phyloP scores from a whole-genome alignment of 768 basidiomycete genomes.

The Xerocomus spinulosus region DNA sequence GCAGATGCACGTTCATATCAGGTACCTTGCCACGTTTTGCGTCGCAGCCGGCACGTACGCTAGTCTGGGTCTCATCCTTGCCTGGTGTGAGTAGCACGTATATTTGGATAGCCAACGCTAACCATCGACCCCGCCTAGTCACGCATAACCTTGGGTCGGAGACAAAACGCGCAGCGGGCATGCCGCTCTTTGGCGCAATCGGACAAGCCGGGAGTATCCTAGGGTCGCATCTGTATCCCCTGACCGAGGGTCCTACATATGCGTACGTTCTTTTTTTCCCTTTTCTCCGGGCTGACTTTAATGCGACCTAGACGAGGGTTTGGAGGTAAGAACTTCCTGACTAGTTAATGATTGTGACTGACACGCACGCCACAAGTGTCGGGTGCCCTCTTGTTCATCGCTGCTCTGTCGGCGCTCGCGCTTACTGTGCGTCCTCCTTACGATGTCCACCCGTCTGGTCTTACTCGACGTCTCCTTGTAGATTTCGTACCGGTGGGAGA shows the following conservation, averaged over 20 bases:
- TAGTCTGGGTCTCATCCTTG: slow-evolving; percentile 40
- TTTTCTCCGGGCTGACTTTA: neutral
- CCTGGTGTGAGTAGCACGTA: slow-evolving; percentile 42
- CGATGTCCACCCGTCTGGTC: neutral
- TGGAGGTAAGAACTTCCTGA: neutral
- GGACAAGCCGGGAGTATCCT: slow-evolving; percentile 40
- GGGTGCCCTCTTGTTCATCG: slow-evolving; percentile 23
- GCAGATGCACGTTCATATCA: slow-evolving; percentile 30
- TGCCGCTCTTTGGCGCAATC: slow-evolving; percentile 40
- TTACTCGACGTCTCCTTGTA: slow-evolving; percentile 22
- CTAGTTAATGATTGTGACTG: neutral
- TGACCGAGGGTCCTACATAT: slow-evolving; percentile 38
- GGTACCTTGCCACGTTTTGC: slow-evolving; percentile 45
- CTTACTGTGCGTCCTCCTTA: slow-evolving; percentile 16
- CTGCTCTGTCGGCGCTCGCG: slow-evolving; percentile 13
- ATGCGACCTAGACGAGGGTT: slow-evolving; percentile 2
- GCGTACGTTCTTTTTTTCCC: slow-evolving; percentile 20
- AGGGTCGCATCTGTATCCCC: slow-evolving; percentile 40
- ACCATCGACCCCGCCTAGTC: slow-evolving; percentile 26
- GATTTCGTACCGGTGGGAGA: slow-evolving; percentile 63
- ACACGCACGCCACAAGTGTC: slow-evolving; percentile 6
- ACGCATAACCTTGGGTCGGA: slow-evolving; percentile 42
- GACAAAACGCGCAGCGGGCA: slow-evolving; percentile 40
- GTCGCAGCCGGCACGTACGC: slow-evolving; percentile 44
- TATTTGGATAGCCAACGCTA: too few species aligned